Evolutionary conservation across 805 yeast genomes (phyloP).

Genomic region (Suhomyces pyralidae): DNA sequence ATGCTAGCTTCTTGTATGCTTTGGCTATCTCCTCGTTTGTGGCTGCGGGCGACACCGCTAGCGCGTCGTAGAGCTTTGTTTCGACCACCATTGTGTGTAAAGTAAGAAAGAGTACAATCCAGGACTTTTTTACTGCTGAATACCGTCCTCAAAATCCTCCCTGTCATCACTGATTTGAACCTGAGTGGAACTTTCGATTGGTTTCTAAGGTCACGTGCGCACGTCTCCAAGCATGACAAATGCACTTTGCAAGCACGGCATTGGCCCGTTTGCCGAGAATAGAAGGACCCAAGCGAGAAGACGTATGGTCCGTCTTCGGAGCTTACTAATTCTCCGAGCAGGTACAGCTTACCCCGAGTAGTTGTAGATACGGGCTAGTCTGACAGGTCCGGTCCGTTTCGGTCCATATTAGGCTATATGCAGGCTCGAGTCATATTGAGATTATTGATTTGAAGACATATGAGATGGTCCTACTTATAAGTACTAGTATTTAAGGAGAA

Average conservation of each 20-base stretch:
- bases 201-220: conserved; percentile 8
- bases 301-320: not conserved
- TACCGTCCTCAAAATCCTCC: not conserved
- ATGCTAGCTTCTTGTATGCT: conserved; percentile 38
- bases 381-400: not conserved
- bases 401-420: not conserved
- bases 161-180: not conserved
- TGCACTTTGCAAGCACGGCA: not conserved
- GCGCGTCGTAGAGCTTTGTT: conserved; percentile 34
- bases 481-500: no score
- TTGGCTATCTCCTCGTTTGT: conserved; percentile 35
- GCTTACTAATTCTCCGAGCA: not conserved
- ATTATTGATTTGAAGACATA: not conserved
- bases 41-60: conserved; percentile 30
- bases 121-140: not conserved
- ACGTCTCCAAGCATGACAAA: not conserved
- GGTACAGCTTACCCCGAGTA: not conserved
- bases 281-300: not conserved
- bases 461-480: no score
- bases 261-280: no score
- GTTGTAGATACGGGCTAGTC: not conserved
- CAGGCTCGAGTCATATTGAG: not conserved
- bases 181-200: conserved; percentile 14
- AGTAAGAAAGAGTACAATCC: not conserved
- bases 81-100: conserved; percentile 11